Evolutionary conservation across 441 rosid species (phyloP).

Genomic region (Syzygium malaccense): DNA sequence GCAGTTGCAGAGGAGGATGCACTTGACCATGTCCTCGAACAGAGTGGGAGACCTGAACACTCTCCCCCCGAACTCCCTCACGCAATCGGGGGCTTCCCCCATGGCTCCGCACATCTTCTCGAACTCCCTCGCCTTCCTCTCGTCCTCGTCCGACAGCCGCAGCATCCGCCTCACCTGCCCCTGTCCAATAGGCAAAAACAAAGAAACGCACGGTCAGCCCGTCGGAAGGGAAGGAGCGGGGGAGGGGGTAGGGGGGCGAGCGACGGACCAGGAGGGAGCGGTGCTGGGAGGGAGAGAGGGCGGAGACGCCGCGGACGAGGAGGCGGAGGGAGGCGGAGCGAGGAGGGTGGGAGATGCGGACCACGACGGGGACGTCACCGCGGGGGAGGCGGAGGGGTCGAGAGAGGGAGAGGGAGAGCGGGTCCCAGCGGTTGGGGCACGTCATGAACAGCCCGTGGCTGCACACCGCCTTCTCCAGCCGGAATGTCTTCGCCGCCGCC

Average conservation of each 20-base stretch:
- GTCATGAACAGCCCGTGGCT: conserved; percentile 38
- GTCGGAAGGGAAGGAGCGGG: background rate
- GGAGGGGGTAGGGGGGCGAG: background rate
- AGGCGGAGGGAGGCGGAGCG: conserved; percentile 9
- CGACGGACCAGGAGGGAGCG: conserved; percentile 1
- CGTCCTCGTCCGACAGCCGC: conserved; percentile 21
- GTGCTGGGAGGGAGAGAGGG: conserved; percentile 6
- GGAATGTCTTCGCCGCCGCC: conserved; percentile 13
- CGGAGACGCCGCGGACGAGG: conserved; percentile 3
- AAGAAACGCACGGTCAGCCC: background rate
- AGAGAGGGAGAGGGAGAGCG: conserved; percentile 18
- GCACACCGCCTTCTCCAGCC: conserved; percentile 26
- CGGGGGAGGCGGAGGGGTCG: conserved; percentile 25
- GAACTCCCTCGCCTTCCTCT: conserved; percentile 17
- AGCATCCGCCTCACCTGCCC: conserved; percentile 33
- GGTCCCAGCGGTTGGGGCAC: conserved; percentile 37
- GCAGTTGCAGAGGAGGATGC: conserved; percentile 41
- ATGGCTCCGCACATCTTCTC: background rate
- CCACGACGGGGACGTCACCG: conserved; percentile 8
- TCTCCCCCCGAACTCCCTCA: conserved; percentile 22
- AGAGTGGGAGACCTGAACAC: conserved; percentile 35
- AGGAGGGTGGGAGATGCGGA: conserved; percentile 18
- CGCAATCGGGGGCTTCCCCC: background rate
- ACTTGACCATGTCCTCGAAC: conserved; percentile 42
- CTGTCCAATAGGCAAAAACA: background rate